Evolutionary conservation across 2,329 filamentous ascomycete genomes (phyloP).

Genomic region (Cladosporium sp.): DNA sequence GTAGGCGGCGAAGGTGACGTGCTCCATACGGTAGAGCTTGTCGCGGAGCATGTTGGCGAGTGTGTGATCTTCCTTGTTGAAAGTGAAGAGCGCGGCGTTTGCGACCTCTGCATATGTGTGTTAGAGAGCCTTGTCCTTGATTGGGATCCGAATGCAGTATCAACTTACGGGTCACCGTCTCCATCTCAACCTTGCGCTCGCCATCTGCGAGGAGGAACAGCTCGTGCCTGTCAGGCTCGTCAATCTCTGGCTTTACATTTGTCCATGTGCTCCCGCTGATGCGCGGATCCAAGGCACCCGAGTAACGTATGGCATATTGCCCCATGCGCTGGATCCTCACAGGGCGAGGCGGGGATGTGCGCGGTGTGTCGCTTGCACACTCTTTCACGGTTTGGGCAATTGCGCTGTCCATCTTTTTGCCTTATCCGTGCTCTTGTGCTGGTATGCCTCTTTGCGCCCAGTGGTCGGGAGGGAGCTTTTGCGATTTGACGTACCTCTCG

Average conservation of each 20-base stretch:
- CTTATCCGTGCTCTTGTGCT: background rate
- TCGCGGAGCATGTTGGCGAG: constrained; percentile 86
- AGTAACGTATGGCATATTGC: background rate
- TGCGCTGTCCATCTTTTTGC: background rate
- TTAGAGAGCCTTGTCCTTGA: background rate
- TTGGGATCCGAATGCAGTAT: background rate
- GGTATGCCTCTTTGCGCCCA: constrained; percentile 6
- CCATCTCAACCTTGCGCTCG: constrained; percentile 91
- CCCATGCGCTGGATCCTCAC: background rate
- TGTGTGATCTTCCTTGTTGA: constrained; percentile 97
- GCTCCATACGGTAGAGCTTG: constrained; percentile 78
- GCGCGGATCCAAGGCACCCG: constrained; percentile 22
- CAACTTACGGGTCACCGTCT: constrained; percentile 79
- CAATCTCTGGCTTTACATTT: constrained; percentile 28
- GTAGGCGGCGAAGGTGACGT: constrained; percentile 90
- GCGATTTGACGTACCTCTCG: constrained; percentile 47
- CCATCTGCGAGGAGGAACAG: constrained; percentile 83
- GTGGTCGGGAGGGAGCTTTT: background rate
- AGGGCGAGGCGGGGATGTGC: background rate
- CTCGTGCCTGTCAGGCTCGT: constrained; percentile 70
- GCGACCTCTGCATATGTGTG: constrained; percentile 52
- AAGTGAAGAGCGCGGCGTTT: constrained; percentile 90
- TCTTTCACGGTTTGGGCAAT: background rate
- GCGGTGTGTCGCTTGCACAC: background rate
- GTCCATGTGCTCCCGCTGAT: constrained; percentile 24